Conservation (phyloP, 2,329 filamentous ascomycete species). For the Balansia obtecta region DNA sequence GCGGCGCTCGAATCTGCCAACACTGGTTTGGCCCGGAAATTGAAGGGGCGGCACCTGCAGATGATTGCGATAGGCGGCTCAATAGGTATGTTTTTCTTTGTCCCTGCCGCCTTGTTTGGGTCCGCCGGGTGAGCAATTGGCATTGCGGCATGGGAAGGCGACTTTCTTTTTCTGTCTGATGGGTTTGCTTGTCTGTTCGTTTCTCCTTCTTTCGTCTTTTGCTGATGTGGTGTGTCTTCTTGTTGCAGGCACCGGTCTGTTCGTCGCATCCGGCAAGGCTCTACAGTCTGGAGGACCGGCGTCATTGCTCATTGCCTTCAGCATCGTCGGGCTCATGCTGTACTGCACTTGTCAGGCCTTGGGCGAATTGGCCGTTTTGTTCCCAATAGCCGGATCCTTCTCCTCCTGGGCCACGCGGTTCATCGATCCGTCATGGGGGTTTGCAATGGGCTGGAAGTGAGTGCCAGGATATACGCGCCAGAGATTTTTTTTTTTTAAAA, state of each 20-base stretch:
- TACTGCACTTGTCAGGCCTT: conserved; percentile 87
- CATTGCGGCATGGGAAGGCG: no score
- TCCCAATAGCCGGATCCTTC: conserved; percentile 85
- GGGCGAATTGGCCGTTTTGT: conserved; percentile 82
- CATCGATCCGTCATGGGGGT: conserved; percentile 86
- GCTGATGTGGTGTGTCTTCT: conserved; percentile 1
- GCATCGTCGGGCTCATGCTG: conserved; percentile 72
- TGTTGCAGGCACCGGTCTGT: conserved; percentile 59
- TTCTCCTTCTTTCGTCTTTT: background rate
- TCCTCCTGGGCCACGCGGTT: conserved; percentile 87
- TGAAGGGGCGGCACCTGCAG: conserved; percentile 80
- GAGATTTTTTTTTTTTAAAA: no score
- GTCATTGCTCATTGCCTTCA: conserved; percentile 64
- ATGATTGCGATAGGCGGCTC: conserved; percentile 97
- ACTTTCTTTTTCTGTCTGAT: no score
- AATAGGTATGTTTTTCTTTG: conserved; percentile 46
- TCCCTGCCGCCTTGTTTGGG: no score
- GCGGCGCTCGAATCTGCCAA: conserved; percentile 63
- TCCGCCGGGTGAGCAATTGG: no score
- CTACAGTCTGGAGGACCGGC: conserved; percentile 65
- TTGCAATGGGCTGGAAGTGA: conserved; percentile 90
- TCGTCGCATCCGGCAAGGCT: conserved; percentile 68
- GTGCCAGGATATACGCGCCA: conserved; percentile 16
- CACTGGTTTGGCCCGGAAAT: conserved; percentile 60
- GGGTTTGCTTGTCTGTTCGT: no score